Conservation (phyloP, 2,329 filamentous ascomycete genomes). For the Colletotrichum camelliae region DNA sequence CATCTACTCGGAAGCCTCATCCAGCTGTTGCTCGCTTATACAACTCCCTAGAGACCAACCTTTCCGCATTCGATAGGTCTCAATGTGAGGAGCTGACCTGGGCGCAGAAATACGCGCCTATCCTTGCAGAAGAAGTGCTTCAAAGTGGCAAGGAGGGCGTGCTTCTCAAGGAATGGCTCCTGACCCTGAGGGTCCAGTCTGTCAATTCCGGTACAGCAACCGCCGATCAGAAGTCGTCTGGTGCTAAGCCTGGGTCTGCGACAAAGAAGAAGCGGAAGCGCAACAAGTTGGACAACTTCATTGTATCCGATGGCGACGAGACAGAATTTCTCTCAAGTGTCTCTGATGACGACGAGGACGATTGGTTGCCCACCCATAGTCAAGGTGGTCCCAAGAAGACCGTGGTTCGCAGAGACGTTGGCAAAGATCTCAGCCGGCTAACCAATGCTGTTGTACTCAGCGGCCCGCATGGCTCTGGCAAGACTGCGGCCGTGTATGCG, state of each 20-base stretch:
- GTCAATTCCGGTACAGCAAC: constrained; percentile 67
- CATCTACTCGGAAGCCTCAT: constrained; percentile 44
- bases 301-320: constrained; percentile 82
- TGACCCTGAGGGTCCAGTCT: constrained; percentile 75
- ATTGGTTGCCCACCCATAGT: constrained; percentile 37
- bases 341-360: constrained; percentile 61
- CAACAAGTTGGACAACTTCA: constrained; percentile 79
- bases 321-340: constrained; percentile 72
- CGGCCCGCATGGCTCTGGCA: constrained; percentile 88
- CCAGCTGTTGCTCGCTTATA: constrained; percentile 66
- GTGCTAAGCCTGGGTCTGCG: constrained; percentile 29
- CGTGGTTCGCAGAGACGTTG: constrained; percentile 53
- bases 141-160: constrained; percentile 74
- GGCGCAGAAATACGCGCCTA: constrained; percentile 85
- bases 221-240: constrained; percentile 31
- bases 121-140: constrained; percentile 71
- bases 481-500: constrained; percentile 91
- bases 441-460: constrained; percentile 86
- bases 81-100: constrained; percentile 77
- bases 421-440: constrained; percentile 53
- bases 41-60: constrained; percentile 59
- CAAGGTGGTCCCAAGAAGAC: constrained; percentile 54
- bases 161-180: constrained; percentile 82
- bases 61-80: constrained; percentile 83
- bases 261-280: constrained; percentile 70